Conservation (phyloP, 129 eudicot genomes). For the Smallanthus sonchifolius region DNA sequence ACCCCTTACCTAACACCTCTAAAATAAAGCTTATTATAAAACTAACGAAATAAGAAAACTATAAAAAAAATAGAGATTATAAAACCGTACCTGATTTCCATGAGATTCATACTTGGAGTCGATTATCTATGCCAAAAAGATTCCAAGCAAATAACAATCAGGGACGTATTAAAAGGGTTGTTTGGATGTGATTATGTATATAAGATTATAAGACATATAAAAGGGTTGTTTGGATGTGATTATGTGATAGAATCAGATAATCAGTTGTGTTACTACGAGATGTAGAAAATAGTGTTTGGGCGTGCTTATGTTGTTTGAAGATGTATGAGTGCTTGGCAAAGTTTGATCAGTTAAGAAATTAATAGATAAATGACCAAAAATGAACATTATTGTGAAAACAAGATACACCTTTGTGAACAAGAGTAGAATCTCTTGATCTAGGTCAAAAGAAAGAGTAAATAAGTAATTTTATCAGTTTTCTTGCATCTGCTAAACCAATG, state of each 20-base stretch:
- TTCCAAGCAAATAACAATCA: slow-evolving; percentile 7
- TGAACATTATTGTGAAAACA: background rate
- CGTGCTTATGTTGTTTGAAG: background rate
- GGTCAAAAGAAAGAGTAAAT: background rate
- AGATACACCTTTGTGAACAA: background rate
- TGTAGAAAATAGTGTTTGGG: background rate
- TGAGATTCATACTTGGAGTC: slow-evolving; percentile 53
- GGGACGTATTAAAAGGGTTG: background rate
- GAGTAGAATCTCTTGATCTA: background rate
- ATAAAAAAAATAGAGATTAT: background rate
- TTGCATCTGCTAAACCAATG: background rate
- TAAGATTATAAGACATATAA: too few species aligned
- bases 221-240: background rate
- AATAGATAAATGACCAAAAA: background rate
- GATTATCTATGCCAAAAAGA: slow-evolving; percentile 56
- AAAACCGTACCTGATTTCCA: slow-evolving; percentile 44
- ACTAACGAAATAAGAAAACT: background rate
- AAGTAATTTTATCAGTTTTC: background rate
- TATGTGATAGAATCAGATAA: background rate
- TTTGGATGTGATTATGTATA: background rate
- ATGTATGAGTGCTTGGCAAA: background rate
- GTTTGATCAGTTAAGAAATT: background rate
- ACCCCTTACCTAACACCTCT: background rate
- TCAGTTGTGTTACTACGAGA: background rate
- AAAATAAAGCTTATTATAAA: slow-evolving; percentile 1